phyloP scores from a whole-genome alignment of 2,329 filamentous ascomycete species.

The Pseudogymnoascus sp. region DNA sequence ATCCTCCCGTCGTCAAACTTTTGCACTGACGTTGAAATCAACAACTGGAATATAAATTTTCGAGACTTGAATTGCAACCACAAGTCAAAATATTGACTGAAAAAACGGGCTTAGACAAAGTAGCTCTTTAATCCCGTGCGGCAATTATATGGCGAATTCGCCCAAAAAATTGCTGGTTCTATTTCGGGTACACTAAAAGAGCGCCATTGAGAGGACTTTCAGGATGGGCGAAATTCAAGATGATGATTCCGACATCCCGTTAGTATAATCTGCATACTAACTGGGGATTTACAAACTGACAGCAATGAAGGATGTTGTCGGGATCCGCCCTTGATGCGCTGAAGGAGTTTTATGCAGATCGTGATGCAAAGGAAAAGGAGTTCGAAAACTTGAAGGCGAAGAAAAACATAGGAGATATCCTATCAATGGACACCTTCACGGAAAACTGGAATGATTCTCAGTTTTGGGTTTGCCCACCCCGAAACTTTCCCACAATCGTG shows the following conservation, averaged over 20 bases:
- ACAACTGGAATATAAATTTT: background rate
- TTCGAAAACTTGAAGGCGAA: slow-evolving; percentile 59
- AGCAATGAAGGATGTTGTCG: slow-evolving; percentile 45
- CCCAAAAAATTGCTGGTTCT: background rate
- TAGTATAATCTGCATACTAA: slow-evolving; percentile 1
- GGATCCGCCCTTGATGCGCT: slow-evolving; percentile 60
- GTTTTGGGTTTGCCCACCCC: slow-evolving; percentile 60
- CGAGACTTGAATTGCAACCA: background rate
- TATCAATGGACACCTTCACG: slow-evolving; percentile 62
- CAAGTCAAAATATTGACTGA: background rate
- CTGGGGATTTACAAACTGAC: background rate
- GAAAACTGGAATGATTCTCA: slow-evolving; percentile 81
- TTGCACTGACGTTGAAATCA: background rate
- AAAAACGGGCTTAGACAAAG: background rate
- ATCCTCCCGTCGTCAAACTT: background rate
- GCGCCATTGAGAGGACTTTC: background rate
- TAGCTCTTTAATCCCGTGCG: background rate
- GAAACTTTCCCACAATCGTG: background rate
- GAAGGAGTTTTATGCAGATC: slow-evolving; percentile 66
- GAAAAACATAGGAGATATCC: slow-evolving; percentile 35
- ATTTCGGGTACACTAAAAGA: slow-evolving; percentile 7
- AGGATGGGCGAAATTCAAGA: slow-evolving; percentile 1
- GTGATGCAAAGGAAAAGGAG: slow-evolving; percentile 55
- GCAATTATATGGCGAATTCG: slow-evolving; percentile 4
- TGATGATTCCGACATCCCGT: slow-evolving; percentile 2